Conservation (phyloP, 1,284 basidiomycete species). For the Irpex sp. region DNA sequence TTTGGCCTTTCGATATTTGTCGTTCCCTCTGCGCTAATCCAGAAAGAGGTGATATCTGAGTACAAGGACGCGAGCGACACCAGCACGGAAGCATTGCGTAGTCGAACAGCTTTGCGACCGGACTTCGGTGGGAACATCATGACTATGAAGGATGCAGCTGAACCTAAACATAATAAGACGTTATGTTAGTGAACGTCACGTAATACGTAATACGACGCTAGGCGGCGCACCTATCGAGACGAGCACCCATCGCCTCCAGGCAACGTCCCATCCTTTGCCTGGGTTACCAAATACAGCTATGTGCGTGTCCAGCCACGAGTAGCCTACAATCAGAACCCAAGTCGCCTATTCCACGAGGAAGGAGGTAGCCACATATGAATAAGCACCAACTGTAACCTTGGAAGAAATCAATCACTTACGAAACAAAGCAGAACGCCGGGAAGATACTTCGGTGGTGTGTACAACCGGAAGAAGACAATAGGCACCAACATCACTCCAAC, state of each 20-base stretch:
- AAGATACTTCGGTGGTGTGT: conserved; percentile 40
- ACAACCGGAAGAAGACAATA: conserved; percentile 50
- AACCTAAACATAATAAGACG: conserved; percentile 27
- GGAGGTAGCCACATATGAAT: too few relatives aligned
- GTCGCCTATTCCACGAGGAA: conserved; percentile 31
- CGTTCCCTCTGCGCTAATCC: conserved; percentile 31
- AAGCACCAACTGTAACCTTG: neutral
- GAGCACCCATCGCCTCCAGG: conserved; percentile 47
- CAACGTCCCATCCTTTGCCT: conserved; percentile 50
- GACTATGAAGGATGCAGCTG: conserved; percentile 41
- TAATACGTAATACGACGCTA: neutral
- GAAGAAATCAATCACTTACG: conserved; percentile 25
- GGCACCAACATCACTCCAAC: conserved; percentile 50
- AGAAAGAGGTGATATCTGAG: conserved; percentile 39
- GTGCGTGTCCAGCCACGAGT: conserved; percentile 61
- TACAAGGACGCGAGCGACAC: conserved; percentile 38
- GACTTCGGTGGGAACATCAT: conserved; percentile 51
- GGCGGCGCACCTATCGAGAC: conserved; percentile 40
- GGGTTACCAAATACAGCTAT: conserved; percentile 39
- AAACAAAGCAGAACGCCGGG: conserved; percentile 34
- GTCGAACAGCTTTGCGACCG: conserved; percentile 43
- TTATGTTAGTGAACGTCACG: neutral
- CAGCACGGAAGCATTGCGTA: conserved; percentile 40
- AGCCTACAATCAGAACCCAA: conserved; percentile 47
- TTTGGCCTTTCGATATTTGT: conserved; percentile 16